Base-by-base conservation (phyloP, 768 basidiomycete genomes). In the Tulasnella sp. region DNA sequence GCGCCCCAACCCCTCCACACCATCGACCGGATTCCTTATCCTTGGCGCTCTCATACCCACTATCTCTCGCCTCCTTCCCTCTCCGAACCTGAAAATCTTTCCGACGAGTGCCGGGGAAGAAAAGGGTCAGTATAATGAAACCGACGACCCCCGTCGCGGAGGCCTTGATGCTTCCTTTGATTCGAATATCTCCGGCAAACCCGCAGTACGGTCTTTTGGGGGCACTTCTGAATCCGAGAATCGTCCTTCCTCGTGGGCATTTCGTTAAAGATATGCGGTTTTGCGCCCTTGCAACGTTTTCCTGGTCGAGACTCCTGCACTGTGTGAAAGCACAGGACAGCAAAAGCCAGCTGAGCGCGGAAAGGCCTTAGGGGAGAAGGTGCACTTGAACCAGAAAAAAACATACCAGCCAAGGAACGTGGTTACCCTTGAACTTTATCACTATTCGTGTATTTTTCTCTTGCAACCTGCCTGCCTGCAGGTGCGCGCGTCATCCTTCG, bases 401-500 rank as follows among this genome's bases (percentile, higher is more conserved):
- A 29, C 16, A 48, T 7, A n/a, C 51, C 26, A 29, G 15, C n/a
- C 29, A 32, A 67, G 61, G 61, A 67, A 67, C 61, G 61, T 67
- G 61, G 61, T 13, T 67, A 67, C 61, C 61, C 61, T 67, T 67
- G 61, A 67, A 67, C 61, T 67, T 67, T 67, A 67, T 67, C 61
- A 67, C 61, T 67, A 67, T 67, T 67, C 61, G 61, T 35, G 32
- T 67, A 67, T 32, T 67, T n/a, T 35, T 35, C 16, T 26, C n/a
- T 32, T n/a, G 32, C 26, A 67, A 67, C 61, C 61, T 67, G 29
- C 61, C 61, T 67, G 29, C 61, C 23, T 67, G 61, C 51, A 51
- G 23, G 51, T n/a, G n/a, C 51, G 20, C 51, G 23, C 4, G 4
- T 20, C 15, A 6, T n/a, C 51, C 0, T n/a, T 51, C 51, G 51